A percentile compares a stretch with the other conserved stretches of the same genome.
These are phyloP conservation scores for Naganishia liquefaciens DNA, from an alignment of 1,284 basidiomycete genomes.

Conservation along the genomic window DNA sequence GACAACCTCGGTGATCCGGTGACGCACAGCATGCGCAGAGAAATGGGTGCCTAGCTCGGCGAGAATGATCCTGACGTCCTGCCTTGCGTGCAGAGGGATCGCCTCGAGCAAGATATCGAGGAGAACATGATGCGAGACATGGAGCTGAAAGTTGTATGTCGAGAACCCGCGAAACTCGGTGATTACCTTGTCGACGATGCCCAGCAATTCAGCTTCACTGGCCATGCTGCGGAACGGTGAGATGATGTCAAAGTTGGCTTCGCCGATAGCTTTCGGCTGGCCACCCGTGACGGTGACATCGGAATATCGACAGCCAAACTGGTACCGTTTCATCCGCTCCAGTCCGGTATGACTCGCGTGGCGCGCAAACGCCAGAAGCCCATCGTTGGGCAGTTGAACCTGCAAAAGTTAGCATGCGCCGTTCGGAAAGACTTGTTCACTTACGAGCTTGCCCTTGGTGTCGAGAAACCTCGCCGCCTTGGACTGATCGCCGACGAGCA, in stretches of 20 bases:
- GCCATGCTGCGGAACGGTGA: slow-evolving; percentile 50
- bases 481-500: slow-evolving; percentile 63
- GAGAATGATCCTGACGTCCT: slow-evolving; percentile 44
- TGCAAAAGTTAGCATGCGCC: slow-evolving; percentile 43
- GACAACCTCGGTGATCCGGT: slow-evolving; percentile 36
- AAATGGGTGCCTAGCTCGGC: slow-evolving; percentile 40
- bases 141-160: slow-evolving; percentile 51
- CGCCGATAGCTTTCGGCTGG: slow-evolving; percentile 47
- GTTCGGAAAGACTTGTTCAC: slow-evolving; percentile 65
- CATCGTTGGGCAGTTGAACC: slow-evolving; percentile 74
- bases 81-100: slow-evolving; percentile 40
- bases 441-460: slow-evolving; percentile 75
- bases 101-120: slow-evolving; percentile 45
- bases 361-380: slow-evolving; percentile 79
- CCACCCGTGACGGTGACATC: slow-evolving; percentile 46
- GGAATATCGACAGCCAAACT: slow-evolving; percentile 70
- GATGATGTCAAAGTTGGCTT: slow-evolving; percentile 53
- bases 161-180: slow-evolving; percentile 48
- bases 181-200: slow-evolving; percentile 53
- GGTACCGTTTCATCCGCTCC: slow-evolving; percentile 84
- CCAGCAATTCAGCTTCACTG: slow-evolving; percentile 53
- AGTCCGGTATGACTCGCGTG: slow-evolving; percentile 72
- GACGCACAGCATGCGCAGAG: slow-evolving; percentile 36
- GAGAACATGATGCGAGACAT: slow-evolving; percentile 50
- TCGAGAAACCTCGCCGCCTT: slow-evolving; percentile 74